These are phyloP conservation scores for Penicillium macrosclerotiorum DNA, from an alignment of 495 filamentous ascomycete genomes.

Conservation along the genomic window DNA sequence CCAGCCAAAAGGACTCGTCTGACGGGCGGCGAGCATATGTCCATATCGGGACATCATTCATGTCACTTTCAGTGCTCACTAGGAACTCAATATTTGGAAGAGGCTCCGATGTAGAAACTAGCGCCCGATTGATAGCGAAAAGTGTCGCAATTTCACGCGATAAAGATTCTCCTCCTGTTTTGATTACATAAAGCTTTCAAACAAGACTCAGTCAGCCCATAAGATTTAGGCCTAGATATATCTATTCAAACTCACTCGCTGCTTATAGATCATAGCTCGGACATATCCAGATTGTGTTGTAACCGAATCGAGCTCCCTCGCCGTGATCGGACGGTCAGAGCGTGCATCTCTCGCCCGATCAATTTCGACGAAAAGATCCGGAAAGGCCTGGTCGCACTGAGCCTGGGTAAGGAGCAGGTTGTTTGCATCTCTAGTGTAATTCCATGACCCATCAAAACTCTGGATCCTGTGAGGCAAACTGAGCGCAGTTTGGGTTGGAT, in stretches of 20 bases:
- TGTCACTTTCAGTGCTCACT: slow-evolving; percentile 42
- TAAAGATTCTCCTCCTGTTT: slow-evolving; percentile 20
- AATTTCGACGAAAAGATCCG: slow-evolving; percentile 33
- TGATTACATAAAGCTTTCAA: slow-evolving; percentile 25
- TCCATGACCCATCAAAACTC: slow-evolving; percentile 20
- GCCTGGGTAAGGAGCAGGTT: slow-evolving; percentile 22
- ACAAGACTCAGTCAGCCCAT: neutral
- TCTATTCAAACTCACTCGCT: slow-evolving; percentile 19
- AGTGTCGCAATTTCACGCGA: slow-evolving; percentile 29
- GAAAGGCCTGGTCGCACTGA: slow-evolving; percentile 33
- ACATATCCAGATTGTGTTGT: slow-evolving; percentile 21
- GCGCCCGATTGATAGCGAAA: slow-evolving; percentile 22
- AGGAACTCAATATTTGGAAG: slow-evolving; percentile 60
- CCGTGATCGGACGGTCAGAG: slow-evolving; percentile 18
- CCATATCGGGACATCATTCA: slow-evolving; percentile 37
- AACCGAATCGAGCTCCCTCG: slow-evolving; percentile 27
- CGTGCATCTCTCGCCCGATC: slow-evolving; percentile 24
- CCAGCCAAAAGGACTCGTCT: slow-evolving; percentile 51
- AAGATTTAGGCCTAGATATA: neutral
- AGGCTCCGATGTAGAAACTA: slow-evolving; percentile 31
- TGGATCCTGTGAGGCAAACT: slow-evolving; percentile 1
- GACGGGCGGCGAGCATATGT: slow-evolving; percentile 34
- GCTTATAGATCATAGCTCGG: slow-evolving; percentile 34
- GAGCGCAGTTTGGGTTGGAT: too few species aligned
- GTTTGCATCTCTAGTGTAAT: slow-evolving; percentile 18